Conservation (phyloP, 2,329 filamentous ascomycete genomes). For the Talaromyces sp. region DNA sequence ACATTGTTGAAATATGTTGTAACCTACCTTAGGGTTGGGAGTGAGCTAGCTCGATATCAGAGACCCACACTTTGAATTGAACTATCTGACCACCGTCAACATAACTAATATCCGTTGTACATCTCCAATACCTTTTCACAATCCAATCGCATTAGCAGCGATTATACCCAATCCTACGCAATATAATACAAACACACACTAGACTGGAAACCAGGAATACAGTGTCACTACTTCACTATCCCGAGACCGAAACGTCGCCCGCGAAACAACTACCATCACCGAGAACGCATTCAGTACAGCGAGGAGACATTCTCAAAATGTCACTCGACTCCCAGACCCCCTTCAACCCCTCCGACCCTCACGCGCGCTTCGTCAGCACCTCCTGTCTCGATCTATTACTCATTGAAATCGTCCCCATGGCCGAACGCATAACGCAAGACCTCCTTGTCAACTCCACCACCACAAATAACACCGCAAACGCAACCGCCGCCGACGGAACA, state of each 20-base stretch:
- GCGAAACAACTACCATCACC: background rate
- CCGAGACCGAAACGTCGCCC: background rate
- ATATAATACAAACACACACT: background rate
- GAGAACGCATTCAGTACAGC: background rate
- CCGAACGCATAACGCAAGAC: conserved; percentile 78
- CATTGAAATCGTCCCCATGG: conserved; percentile 94
- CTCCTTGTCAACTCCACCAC: conserved; percentile 35
- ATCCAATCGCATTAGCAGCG: background rate
- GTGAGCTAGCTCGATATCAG: background rate
- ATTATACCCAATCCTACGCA: background rate
- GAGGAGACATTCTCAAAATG: background rate
- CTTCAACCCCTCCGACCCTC: conserved; percentile 69
- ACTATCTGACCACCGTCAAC: conserved; percentile 2
- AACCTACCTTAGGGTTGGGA: background rate
- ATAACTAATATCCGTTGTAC: background rate
- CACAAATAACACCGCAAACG: no score
- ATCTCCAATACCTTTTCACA: background rate
- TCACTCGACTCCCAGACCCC: conserved; percentile 45
- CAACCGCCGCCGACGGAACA: background rate
- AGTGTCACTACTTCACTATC: background rate
- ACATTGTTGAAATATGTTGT: background rate
- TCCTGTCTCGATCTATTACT: conserved; percentile 91
- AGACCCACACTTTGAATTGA: background rate
- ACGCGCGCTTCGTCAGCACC: conserved; percentile 71
- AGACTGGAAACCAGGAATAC: background rate